A percentile compares a stretch with the other conserved stretches of the same genome.
These are phyloP conservation scores for Babesia gibsoni DNA, from an alignment of 169 alveolate genomes.

Conservation along the genomic window DNA sequence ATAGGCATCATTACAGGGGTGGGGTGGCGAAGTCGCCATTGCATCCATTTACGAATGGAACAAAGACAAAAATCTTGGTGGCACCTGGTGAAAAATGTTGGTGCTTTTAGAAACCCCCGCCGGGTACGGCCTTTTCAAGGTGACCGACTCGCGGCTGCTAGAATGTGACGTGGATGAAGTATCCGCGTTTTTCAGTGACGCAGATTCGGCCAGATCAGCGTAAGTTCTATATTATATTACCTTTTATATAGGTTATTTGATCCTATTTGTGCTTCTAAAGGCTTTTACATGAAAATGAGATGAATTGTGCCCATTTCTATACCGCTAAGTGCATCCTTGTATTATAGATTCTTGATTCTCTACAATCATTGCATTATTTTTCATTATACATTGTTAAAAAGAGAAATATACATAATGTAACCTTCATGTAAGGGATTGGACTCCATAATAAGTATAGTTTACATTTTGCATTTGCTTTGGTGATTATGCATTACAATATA, in stretches of 20 bases:
- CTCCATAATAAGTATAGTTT: neutral
- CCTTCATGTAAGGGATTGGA: too few relatives aligned
- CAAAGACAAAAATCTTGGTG: neutral
- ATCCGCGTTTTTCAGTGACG: constrained; percentile 78
- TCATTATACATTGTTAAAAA: too few relatives aligned
- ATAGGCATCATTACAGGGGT: constrained; percentile 4
- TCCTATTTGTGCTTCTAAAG: too few relatives aligned
- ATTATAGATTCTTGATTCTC: too few relatives aligned
- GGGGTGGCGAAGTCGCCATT: constrained; percentile 3
- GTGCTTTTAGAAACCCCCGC: constrained; percentile 98
- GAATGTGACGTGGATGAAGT: constrained; percentile 85
- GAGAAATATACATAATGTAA: too few relatives aligned
- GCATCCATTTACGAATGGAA: neutral
- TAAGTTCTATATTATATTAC: constrained; percentile 66
- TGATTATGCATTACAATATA: neutral
- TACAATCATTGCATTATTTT: neutral
- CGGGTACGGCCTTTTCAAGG: constrained; percentile 97
- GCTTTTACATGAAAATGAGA: too few relatives aligned
- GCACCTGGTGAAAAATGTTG: constrained; percentile 82
- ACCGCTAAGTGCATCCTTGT: too few relatives aligned
- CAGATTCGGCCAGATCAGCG: constrained; percentile 84
- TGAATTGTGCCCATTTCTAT: too few relatives aligned
- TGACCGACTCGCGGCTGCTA: constrained; percentile 86
- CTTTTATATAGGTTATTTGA: too few relatives aligned
- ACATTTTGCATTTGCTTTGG: neutral